Evolutionary conservation across 257 asterid genomes (phyloP).

Genomic region (Thymus mandschuricus): DNA sequence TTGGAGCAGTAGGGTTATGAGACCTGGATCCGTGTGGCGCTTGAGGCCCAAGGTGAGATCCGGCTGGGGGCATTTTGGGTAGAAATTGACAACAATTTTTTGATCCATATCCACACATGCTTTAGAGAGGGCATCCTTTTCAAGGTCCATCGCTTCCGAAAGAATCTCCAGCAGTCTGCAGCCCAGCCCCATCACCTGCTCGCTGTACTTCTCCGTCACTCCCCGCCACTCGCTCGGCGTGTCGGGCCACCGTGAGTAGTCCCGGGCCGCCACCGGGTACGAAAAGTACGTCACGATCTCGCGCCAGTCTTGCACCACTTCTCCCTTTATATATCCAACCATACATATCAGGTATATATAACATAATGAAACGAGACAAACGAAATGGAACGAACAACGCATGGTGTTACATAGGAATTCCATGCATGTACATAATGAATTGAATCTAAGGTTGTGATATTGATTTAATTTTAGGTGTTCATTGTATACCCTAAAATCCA

Average conservation of each 20-base stretch:
- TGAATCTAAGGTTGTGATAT: too few species aligned
- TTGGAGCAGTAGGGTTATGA: conserved; percentile 78
- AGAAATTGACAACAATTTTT: conserved; percentile 81
- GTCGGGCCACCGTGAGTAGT: conserved; percentile 85
- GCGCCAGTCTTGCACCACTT: conserved; percentile 86
- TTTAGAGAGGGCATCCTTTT: conserved; percentile 63
- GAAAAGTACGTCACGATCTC: conserved; percentile 83
- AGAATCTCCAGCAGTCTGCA: conserved; percentile 60
- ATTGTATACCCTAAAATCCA: too few species aligned
- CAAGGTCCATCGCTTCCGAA: conserved; percentile 83
- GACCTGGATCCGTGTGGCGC: conserved; percentile 94
- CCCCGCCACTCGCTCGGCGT: conserved; percentile 74
- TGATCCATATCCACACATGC: conserved; percentile 92
- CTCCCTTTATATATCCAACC: conserved; percentile 53
- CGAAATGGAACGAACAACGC: too few species aligned
- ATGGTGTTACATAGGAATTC: too few species aligned
- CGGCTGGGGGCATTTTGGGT: conserved; percentile 93
- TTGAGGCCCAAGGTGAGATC: conserved; percentile 76
- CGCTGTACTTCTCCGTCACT: conserved; percentile 60
- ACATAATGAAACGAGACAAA: too few species aligned
- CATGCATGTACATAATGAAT: too few species aligned
- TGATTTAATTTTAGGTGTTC: too few species aligned
- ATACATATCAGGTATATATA: too few species aligned
- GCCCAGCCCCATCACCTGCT: conserved; percentile 58
- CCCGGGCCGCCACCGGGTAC: conserved; percentile 66